Base-by-base conservation (phyloP, 352 stramenopile genomes). In the Phytopythium mirpurense region DNA sequence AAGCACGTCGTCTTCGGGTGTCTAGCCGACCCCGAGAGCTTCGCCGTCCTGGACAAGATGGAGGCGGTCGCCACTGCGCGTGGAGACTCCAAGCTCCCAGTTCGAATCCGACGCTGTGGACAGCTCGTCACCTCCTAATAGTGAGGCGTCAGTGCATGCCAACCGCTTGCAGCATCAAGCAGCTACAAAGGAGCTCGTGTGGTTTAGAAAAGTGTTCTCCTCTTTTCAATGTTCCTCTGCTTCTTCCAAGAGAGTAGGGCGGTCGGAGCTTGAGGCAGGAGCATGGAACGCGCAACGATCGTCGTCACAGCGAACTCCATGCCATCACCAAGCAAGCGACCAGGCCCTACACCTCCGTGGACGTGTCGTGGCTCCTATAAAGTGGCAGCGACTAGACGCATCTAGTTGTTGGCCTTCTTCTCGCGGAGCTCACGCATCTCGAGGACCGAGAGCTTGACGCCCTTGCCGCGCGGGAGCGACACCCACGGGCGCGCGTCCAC, bases 401-500 rank as follows among this genome's bases (percentile, higher is more conserved):
- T 37, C 27, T 85, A 88, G 70, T 86, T 83, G 59, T 81, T 77
- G 60, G 70, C 68, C 61, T 74, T 72, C 70, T 90, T 90, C 66
- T 90, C 81, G 51, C 82, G 80, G 45, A 90, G 68, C 56, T 73
- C 71, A 46, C 78, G 78, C 86, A 99, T 89, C 77, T 99, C 93
- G 52, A 99, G 71, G 67, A 99, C 99, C 68, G 78, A 97, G 68
- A 99, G 96, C 94, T 99, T 99, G 79, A 99, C 86, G 72, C 97
- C 97, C 85, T 98, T 98, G 84, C 96, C 96, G 83, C 97, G 98
- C 36, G 97, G 97, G 52, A 99, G 86, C 47, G 93, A 96, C 47
- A 99, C 88, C 64, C 92, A 88, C 59, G 95, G 88, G 37, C 92
- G 88, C 52, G 91, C 84, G 56, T 91, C 83, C 67, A 87, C 88